Conservation (phyloP, 1,139 yeast genomes). For the Suhomyces bolitotheri region DNA sequence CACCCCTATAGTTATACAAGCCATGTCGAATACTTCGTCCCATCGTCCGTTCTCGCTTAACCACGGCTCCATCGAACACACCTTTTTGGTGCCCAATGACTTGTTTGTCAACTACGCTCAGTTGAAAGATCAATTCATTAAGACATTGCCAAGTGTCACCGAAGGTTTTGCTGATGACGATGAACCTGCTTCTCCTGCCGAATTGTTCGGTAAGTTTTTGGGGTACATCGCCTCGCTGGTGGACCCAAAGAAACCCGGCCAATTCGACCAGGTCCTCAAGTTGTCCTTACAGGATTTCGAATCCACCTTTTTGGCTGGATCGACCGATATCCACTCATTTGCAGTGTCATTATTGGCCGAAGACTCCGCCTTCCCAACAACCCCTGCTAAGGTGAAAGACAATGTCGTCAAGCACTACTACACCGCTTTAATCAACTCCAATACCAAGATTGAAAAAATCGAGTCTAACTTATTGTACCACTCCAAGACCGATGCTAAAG, state of each 20-base stretch:
- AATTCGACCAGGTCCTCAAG: constrained; percentile 67
- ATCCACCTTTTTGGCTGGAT: constrained; percentile 57
- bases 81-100: constrained; percentile 81
- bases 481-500: constrained; percentile 47
- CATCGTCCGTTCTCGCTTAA: constrained; percentile 73
- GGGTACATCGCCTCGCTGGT: constrained; percentile 72
- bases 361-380: constrained; percentile 55
- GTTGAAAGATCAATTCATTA: constrained; percentile 80
- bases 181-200: constrained; percentile 88
- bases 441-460: constrained; percentile 24
- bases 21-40: constrained; percentile 23
- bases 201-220: constrained; percentile 78
- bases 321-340: constrained; percentile 81
- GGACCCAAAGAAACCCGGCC: constrained; percentile 39
- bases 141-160: constrained; percentile 75
- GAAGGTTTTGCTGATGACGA: constrained; percentile 85
- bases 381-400: constrained; percentile 66
- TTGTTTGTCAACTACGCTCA: constrained; percentile 81
- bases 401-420: constrained; percentile 70
- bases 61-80: constrained; percentile 87
- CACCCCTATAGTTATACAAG: constrained; percentile 14
- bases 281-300: constrained; percentile 81
- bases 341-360: constrained; percentile 68
- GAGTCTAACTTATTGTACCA: constrained; percentile 54
- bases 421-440: constrained; percentile 59